Conservation (phyloP, 2,329 filamentous ascomycete species). For the Xylariaceae sp. region DNA sequence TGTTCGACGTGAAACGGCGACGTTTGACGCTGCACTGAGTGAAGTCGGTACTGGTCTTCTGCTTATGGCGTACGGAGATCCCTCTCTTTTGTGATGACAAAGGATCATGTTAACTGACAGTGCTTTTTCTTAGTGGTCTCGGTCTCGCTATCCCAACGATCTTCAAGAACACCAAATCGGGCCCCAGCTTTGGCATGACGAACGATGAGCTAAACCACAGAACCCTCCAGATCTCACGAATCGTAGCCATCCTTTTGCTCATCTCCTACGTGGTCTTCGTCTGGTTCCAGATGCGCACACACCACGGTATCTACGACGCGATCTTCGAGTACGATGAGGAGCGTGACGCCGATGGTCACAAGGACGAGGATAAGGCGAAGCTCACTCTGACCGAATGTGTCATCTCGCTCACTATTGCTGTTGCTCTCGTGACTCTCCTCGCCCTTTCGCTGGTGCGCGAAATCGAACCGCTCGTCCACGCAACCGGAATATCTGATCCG, state of each 20-base stretch:
- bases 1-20: conserved; percentile 59
- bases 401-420: conserved; percentile 57
- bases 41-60: conserved; percentile 75
- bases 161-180: conserved; percentile 46
- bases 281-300: conserved; percentile 69
- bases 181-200: conserved; percentile 24
- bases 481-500: conserved; percentile 44
- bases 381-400: conserved; percentile 70
- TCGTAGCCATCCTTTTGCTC: conserved; percentile 65
- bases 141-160: conserved; percentile 50
- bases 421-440: conserved; percentile 67
- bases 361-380: conserved; percentile 58
- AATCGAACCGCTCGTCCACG: conserved; percentile 55
- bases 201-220: conserved; percentile 42
- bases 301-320: conserved; percentile 71
- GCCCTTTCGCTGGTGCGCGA: conserved; percentile 68
- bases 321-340: conserved; percentile 67
- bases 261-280: conserved; percentile 62
- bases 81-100: conserved; percentile 24
- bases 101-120: conserved; percentile 9
- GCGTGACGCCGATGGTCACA: conserved; percentile 57
- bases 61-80: conserved; percentile 61
- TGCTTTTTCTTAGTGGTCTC: conserved; percentile 36
- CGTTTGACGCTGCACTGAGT: conserved; percentile 68
- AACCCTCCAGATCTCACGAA: conserved; percentile 62